Base-by-base conservation (phyloP, 2,329 filamentous ascomycete genomes). In the Mariannaea sp. region DNA sequence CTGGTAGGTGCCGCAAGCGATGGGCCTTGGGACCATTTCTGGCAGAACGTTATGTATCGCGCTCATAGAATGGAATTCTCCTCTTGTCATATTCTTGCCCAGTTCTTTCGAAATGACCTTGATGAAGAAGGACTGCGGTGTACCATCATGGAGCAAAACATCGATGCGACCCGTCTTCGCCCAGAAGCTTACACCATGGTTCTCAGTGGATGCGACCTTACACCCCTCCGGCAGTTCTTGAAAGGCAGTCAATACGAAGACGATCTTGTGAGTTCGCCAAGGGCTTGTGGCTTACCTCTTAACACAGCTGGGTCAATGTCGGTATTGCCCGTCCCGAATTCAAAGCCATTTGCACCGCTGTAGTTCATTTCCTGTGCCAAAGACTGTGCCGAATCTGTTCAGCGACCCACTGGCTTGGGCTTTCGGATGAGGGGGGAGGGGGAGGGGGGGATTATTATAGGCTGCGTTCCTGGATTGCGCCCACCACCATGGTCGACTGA, bases 171-270 rank as follows among this genome's bases (percentile, higher is more conserved):
- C 65, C 1, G 68, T 70, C 4, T 63, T 63, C 2, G 71, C 68
- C 71, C 71, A 75, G 52, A 70, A 72, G 58, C 70, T 73, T 6
- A 62, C 61, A 16, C 70, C 69, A 56, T 73, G 69, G 19, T 33
- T 51, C 36, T 66, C 52, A n/a, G 65, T 69, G 26, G 65, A 68
- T 22, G 64, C 24, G 14, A 73, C 62, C 39, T 41, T 59, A 46
- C 70, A 70, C n/a, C 59, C 66, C 38, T 58, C n/a, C 9, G 70
- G 71, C 17, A 73, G 59, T 53, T 64, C 70, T 71, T 58, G 20
- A 17, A n/a, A 24, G 26, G 17, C 41, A 26, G 29, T 39, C 8
- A 24, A 24, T 39, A 39, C 10, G 5, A 22, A 22, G 17, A 26
- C 55, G 19, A 45, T 36, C 30, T 20, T 27, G 17, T 44, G 38